Percentiles rank a stretch among this genome's conserved stretches.
Evolutionary conservation across 805 yeast species (phyloP).

Genomic region (Candida odintsovae): DNA sequence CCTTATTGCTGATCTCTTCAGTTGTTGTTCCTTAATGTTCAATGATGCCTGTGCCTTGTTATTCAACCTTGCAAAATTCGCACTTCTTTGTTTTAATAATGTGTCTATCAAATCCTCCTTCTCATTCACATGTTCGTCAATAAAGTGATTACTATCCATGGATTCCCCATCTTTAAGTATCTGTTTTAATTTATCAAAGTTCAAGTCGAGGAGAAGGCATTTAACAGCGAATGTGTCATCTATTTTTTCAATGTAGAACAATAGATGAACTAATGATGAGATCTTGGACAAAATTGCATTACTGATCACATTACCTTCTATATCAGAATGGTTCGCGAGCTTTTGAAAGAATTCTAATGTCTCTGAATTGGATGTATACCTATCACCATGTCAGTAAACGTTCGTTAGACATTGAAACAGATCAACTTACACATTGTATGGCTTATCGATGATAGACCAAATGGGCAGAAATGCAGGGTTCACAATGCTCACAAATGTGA

Average conservation of each 20-base stretch:
- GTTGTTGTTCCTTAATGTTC: conserved; percentile 15
- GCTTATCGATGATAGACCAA: conserved; percentile 24
- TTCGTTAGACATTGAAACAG: background rate
- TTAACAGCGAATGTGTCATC: conserved; percentile 8
- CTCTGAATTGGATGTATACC: conserved; percentile 14
- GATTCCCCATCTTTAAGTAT: conserved; percentile 3
- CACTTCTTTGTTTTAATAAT: conserved; percentile 12
- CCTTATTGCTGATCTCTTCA: conserved; percentile 9
- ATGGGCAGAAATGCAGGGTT: conserved; percentile 19
- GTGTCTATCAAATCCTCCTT: conserved; percentile 23
- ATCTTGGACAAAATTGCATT: conserved; percentile 12
- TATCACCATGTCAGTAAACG: conserved; percentile 2
- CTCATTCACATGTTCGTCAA: conserved; percentile 15
- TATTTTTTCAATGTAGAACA: conserved; percentile 17
- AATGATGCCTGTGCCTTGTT: conserved; percentile 15
- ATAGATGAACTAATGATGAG: conserved; percentile 7
- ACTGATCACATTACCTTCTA: conserved; percentile 5
- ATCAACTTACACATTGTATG: conserved; percentile 21
- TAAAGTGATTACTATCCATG: conserved; percentile 7
- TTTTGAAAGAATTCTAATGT: conserved; percentile 11
- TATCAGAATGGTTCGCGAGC: conserved; percentile 13
- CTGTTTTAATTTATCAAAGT: conserved; percentile 5
- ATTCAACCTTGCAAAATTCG: conserved; percentile 11
- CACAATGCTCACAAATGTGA: conserved; percentile 14
- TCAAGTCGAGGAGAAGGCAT: conserved; percentile 16